Evolutionary conservation across 257 asterid genomes (phyloP), one percentile per base, ranked within the genome.

Genomic region (Penstemon newberryi): DNA sequence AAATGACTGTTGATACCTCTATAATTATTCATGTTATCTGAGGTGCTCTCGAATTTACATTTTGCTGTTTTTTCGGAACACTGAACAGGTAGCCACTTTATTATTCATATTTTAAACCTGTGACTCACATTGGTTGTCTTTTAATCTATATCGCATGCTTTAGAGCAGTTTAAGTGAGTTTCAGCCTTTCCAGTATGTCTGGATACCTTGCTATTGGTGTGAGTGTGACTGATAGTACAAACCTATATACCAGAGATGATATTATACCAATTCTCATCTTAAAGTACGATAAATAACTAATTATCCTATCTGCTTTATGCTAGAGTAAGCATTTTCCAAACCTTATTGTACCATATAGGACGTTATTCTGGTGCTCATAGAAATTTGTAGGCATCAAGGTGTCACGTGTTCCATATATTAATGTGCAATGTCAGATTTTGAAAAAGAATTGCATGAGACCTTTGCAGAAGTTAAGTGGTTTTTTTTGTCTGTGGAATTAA

Each of bases 1-100:
- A 64, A 76, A 53, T 67, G 39, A 76, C 36, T 64, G 18, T 65
- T 65, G 63, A 50, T 61, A 41, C 40, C 10, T 52, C 13, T 38
- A 43, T 33, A 57, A 55, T 51, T 13, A 50, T 25, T 51, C 25
- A 5, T 42, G 46, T 60, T 8, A 39, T 18, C 40, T 56, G 33
- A 49, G 52, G 38, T 65, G 53, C 73, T 9, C 62, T 56, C 18
- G 46, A 55, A 43, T 7, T 36, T 10, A 52, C 15, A 18, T n/a
- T 33, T 46, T 43, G 56, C 46, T 39, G 15, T 55, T 11, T 5
- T 33, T 46, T 18, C 50, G n/a, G 51, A 70, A 45, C 57, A 46
- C 54, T 10, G 5, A 4, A 39, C 19, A 41, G 47, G 56, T 46
- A 36, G 52, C 51, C 8, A 25, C 33, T 15, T 39, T 52, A 37